Base-by-base conservation (phyloP, 1,139 yeast genomes). In the Ogataea hybrid region DNA sequence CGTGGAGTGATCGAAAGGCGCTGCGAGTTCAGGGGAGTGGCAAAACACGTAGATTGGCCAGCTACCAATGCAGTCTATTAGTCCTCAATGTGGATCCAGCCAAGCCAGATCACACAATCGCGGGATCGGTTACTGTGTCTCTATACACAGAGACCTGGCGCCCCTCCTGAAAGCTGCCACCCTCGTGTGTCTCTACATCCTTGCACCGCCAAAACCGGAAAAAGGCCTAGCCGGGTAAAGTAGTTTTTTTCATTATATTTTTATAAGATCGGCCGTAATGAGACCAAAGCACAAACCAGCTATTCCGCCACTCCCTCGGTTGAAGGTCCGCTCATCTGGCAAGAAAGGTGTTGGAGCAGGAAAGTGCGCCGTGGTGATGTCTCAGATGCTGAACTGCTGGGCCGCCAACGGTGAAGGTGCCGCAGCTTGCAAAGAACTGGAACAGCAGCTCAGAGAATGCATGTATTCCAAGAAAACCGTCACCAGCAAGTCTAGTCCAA, bases 361-460 rank as follows among this genome's bases (percentile, higher is more conserved):
- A 52, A 81, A 86, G 48, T 89, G 97, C 62, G 66, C 81, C 49
- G 88, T 86, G 43, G 70, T 84, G 51, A 85, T 90, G 92, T 81
- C 94, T 6, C 83, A 87, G 35, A 72, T 90, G 63, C 71, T 90
- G 56, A 87, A 85, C 70, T 90, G 97, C 66, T 90, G 97, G 97
- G 95, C 97, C 4, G 86, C 96, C 25, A 86, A 88, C 67, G 92
- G 95, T 39, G 95, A 88, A 64, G 92, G 92, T 45, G 72, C 84
- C 17, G 67, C 73, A 10, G 73, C 68, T 35, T 90, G 97, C 66
- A 69, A 72, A 20, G 71, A 70, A 8, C 68, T 85, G 44, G 95
- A 84, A 57, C 65, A 56, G 21, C 79, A 77, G 31, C 65, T 81
- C 52, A 78, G 78, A 52, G 60, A 61, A 15, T 81, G 86, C 57